These are phyloP conservation scores for Rhamnella rubrinervis DNA, from an alignment of 331 rosid genomes.

Conservation along the genomic window DNA sequence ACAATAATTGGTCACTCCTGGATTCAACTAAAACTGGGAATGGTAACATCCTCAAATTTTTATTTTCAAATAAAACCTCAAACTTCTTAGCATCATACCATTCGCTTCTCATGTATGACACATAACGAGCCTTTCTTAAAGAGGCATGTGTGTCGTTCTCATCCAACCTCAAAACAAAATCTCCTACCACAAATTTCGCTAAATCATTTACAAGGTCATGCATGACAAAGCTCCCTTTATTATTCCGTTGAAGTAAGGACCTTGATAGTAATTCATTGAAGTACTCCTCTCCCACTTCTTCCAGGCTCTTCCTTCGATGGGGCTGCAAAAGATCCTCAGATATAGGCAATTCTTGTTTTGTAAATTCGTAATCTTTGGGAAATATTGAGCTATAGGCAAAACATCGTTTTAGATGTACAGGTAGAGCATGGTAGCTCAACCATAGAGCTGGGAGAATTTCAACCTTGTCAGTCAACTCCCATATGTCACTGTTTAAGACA, in stretches of 20 bases:
- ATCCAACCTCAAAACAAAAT: no score
- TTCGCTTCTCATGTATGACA: neutral
- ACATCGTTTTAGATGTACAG: slow-evolving; percentile 6
- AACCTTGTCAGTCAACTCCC: slow-evolving; percentile 5
- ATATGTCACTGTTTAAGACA: slow-evolving; percentile 23
- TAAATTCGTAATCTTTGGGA: slow-evolving; percentile 29
- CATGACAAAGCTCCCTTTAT: no score
- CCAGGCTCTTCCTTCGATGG: slow-evolving; percentile 24
- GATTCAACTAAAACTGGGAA: no score
- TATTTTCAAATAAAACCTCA: no score
- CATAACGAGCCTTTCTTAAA: neutral
- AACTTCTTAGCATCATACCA: no score
- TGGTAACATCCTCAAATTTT: no score
- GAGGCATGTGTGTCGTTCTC: neutral
- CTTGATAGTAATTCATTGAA: no score
- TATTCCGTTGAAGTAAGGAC: no score
- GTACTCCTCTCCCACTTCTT: neutral
- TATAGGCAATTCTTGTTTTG: slow-evolving; percentile 28
- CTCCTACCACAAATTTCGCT: neutral
- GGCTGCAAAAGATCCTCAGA: neutral
- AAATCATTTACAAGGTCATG: no score
- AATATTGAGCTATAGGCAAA: slow-evolving; percentile 32
- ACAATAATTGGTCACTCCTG: no score
- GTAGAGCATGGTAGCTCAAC: slow-evolving; percentile 38
- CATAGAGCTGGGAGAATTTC: slow-evolving; percentile 25